Conservation (phyloP, 768 basidiomycete species). For the Phanerodontia chrysosporium region DNA sequence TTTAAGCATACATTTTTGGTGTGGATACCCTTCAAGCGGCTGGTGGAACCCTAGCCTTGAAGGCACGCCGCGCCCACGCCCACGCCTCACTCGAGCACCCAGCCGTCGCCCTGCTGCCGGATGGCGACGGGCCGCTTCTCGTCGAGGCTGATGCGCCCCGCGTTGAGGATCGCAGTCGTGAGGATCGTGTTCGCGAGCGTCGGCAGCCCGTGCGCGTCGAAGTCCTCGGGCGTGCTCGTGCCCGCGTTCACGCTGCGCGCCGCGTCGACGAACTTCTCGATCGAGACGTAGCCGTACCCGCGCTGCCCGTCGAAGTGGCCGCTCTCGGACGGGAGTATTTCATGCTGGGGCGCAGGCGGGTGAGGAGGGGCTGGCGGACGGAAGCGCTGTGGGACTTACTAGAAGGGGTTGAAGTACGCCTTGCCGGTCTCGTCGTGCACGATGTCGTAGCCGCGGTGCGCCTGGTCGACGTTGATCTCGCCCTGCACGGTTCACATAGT, state of each 20-base stretch:
- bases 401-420: conserved; percentile 86
- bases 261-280: conserved; percentile 89
- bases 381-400: conserved; percentile 46
- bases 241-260: conserved; percentile 76
- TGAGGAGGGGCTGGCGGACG: neutral
- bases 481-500: conserved; percentile 45
- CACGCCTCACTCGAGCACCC: conserved; percentile 55
- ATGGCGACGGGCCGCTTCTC: conserved; percentile 84
- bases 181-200: conserved; percentile 87
- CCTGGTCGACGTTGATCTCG: conserved; percentile 89
- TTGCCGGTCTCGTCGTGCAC: conserved; percentile 84
- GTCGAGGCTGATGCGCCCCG: conserved; percentile 85
- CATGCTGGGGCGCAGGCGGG: conserved; percentile 51
- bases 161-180: conserved; percentile 85
- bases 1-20: neutral
- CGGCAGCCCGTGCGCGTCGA: conserved; percentile 76
- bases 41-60: no score
- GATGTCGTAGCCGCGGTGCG: conserved; percentile 89
- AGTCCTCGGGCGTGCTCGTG: conserved; percentile 59
- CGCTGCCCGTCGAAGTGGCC: conserved; percentile 94
- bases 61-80: neutral
- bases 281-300: conserved; percentile 88
- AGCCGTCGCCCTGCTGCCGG: conserved; percentile 57
- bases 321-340: conserved; percentile 91
- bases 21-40: no score